Conservation (phyloP, 108 stramenopile species). For the Pelagomonas calceolata region DNA sequence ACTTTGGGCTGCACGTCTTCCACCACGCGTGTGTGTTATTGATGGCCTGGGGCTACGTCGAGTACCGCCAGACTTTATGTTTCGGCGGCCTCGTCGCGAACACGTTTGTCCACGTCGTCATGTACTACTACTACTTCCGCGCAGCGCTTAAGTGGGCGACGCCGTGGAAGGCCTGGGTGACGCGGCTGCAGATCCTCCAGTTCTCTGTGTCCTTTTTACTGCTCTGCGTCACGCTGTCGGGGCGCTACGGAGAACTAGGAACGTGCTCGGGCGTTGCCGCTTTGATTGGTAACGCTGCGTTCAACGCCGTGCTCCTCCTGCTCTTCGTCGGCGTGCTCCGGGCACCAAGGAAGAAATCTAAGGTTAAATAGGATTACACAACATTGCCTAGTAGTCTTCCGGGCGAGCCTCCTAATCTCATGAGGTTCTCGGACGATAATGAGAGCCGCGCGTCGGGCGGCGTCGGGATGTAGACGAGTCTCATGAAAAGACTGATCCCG, state of each 20-base stretch:
- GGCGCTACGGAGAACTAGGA: not conserved
- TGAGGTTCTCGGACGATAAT: too few species aligned
- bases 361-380: too few species aligned
- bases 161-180: conserved; percentile 19
- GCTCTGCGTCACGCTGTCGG: not conserved
- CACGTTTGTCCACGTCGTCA: conserved; percentile 20
- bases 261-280: not conserved
- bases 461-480: too few species aligned
- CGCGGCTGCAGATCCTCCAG: conserved; percentile 19
- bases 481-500: too few species aligned
- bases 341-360: not conserved
- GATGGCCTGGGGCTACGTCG: conserved; percentile 18
- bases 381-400: too few species aligned
- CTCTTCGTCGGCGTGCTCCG: not conserved
- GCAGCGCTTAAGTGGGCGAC: not conserved
- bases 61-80: conserved; percentile 1
- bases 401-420: too few species aligned
- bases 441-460: too few species aligned
- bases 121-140: conserved; percentile 14
- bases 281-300: not conserved
- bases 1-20: conserved; percentile 16
- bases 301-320: not conserved
- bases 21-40: conserved; percentile 19
- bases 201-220: conserved; percentile 6
- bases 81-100: conserved; percentile 14